These are phyloP conservation scores for Alternaria atra DNA, from an alignment of 2,329 filamentous ascomycete species.

Conservation along the genomic window DNA sequence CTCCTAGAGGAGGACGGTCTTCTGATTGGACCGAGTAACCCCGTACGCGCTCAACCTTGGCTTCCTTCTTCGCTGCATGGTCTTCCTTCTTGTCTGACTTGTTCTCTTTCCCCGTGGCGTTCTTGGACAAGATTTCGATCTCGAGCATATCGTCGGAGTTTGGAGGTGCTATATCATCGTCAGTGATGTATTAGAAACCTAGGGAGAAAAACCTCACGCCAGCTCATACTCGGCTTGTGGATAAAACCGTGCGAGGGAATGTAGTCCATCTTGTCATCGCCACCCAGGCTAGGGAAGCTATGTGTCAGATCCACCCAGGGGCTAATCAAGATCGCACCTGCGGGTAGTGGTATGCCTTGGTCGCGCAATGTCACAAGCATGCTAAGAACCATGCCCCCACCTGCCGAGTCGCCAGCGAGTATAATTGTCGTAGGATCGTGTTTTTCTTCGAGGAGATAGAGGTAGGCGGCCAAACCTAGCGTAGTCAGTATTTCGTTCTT, in stretches of 20 bases:
- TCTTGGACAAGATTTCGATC: slow-evolving; percentile 46
- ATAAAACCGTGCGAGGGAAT: slow-evolving; percentile 89
- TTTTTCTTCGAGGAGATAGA: slow-evolving; percentile 75
- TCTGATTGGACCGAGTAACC: slow-evolving; percentile 44
- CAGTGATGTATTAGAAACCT: not conserved
- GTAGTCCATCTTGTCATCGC: slow-evolving; percentile 79
- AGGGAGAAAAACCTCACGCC: slow-evolving; percentile 62
- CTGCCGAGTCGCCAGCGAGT: slow-evolving; percentile 90
- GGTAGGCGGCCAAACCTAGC: slow-evolving; percentile 75
- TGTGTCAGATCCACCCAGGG: slow-evolving; percentile 97
- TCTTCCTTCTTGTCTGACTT: slow-evolving; percentile 30
- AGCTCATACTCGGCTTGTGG: slow-evolving; percentile 86
- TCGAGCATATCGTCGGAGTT: slow-evolving; percentile 75
- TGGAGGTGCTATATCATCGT: slow-evolving; percentile 67
- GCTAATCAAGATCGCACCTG: slow-evolving; percentile 88
- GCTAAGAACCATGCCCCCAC: slow-evolving; percentile 85
- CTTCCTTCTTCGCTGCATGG: slow-evolving; percentile 47
- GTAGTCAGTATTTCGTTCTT: slow-evolving; percentile 9
- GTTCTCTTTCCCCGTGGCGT: slow-evolving; percentile 10
- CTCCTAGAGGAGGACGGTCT: slow-evolving; percentile 28
- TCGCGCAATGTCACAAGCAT: slow-evolving; percentile 84
- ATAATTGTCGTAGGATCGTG: slow-evolving; percentile 85
- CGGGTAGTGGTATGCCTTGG: slow-evolving; percentile 82
- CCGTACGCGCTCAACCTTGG: slow-evolving; percentile 44
- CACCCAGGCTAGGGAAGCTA: slow-evolving; percentile 89